Conservation (phyloP, 352 stramenopile species). For the Plasmopara halstedii region DNA sequence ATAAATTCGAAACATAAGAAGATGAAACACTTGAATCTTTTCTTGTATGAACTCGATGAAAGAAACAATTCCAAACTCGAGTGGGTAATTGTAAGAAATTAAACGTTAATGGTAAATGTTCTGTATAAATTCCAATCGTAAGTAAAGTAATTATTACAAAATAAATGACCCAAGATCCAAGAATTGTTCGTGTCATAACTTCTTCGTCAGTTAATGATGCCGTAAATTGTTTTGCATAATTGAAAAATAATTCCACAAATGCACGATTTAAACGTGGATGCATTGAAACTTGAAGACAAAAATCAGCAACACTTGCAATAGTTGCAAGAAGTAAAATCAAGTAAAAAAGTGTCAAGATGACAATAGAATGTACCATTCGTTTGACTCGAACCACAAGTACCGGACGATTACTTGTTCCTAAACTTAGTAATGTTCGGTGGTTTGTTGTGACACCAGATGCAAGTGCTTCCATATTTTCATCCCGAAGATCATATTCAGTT, state of each 20-base stretch:
- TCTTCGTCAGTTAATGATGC: constrained; percentile 53
- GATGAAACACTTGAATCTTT: constrained; percentile 31
- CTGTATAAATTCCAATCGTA: constrained; percentile 51
- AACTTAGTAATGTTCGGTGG: constrained; percentile 45
- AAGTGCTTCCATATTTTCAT: constrained; percentile 24
- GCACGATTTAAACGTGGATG: constrained; percentile 57
- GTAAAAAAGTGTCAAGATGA: constrained; percentile 38
- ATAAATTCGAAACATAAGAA: constrained; percentile 9
- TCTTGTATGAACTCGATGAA: constrained; percentile 18
- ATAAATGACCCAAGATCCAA: constrained; percentile 49
- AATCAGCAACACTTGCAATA: constrained; percentile 58
- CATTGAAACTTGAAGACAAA: constrained; percentile 64
- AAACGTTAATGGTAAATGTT: constrained; percentile 41
- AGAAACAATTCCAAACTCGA: constrained; percentile 26
- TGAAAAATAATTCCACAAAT: constrained; percentile 60
- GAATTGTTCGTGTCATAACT: constrained; percentile 42
- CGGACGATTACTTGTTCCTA: constrained; percentile 17
- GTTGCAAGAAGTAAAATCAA: constrained; percentile 43
- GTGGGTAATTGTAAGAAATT: constrained; percentile 36
- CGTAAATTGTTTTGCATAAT: constrained; percentile 56
- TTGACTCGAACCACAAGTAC: constrained; percentile 15
- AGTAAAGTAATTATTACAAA: constrained; percentile 31
- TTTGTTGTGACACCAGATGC: constrained; percentile 20
- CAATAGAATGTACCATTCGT: constrained; percentile 13
- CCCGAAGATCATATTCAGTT: constrained; percentile 41